Evolutionary conservation across 345 rosid genomes (phyloP), one percentile per base, ranked within the genome.

Genomic region (Nasturtium officinale): DNA sequence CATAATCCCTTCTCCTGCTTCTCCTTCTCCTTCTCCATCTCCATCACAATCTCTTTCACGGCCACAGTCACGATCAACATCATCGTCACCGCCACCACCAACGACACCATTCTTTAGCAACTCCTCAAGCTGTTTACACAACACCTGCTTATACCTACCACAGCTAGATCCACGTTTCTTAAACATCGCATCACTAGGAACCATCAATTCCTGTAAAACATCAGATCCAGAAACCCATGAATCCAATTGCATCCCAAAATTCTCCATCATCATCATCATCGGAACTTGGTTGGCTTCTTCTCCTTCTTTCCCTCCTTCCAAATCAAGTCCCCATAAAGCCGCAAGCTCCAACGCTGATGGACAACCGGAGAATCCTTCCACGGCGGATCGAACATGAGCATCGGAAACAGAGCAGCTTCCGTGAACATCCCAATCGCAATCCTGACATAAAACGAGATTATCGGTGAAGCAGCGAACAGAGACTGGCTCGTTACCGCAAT

Each of bases 381-480:
- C 38, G 2, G 79, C 83, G 38, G 78, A 30, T 4, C 91, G 91
- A 58, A 85, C 89, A 68, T 90, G 94, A 0, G 91, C 53, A 45
- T 85, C 85, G 35, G 96, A 86, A 11, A 83, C 84, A 0, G 91
- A 84, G 21, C 90, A 88, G 76, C 87, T 84, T 3, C 86, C 90
- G 37, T 87, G 96, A 0, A 85, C 87, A 52, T 88, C 94, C 84
- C 81, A 82, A 50, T 87, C 96, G 55, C 94, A 88, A 64, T 87
- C 90, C 28, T 82, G 89, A 60, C 96, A 90, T 4, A 87, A 80
- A 18, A 80, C 75, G 54, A 87, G 75, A 61, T 83, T 84, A 47
- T 90, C 94, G 5, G 94, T 88, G 11, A 73, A 73, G 37, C 94
- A 88, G 1, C 84, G 85, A 6, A 88, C 79, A 0, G 90, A 77